Evolutionary conservation across 2,329 filamentous ascomycete genomes (phyloP).

Genomic region (Colletotrichum filicis): DNA sequence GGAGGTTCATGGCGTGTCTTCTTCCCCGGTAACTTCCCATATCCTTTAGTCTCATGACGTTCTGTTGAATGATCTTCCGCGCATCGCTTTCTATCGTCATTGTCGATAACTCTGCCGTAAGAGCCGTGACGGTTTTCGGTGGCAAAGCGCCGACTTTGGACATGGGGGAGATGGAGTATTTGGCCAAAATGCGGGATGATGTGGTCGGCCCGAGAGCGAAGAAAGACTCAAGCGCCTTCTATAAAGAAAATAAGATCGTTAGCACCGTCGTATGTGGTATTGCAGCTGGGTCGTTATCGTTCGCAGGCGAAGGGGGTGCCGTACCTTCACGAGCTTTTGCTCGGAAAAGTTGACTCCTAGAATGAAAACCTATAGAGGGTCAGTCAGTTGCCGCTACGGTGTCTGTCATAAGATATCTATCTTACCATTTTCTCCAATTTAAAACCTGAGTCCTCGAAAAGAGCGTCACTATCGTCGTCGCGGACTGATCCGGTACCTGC

Average conservation of each 20-base stretch:
- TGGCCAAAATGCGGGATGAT: slow-evolving; percentile 83
- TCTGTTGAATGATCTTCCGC: slow-evolving; percentile 79
- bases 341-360: slow-evolving; percentile 89
- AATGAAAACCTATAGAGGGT: slow-evolving; percentile 76
- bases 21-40: slow-evolving; percentile 91
- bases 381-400: not conserved
- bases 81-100: slow-evolving; percentile 97
- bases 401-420: no score
- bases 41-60: slow-evolving; percentile 87
- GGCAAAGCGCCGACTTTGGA: slow-evolving; percentile 81
- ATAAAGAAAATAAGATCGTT: slow-evolving; percentile 12
- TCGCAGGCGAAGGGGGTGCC: slow-evolving; percentile 32
- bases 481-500: not conserved
- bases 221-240: slow-evolving; percentile 84
- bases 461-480: not conserved
- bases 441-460: not conserved
- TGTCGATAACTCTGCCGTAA: slow-evolving; percentile 86
- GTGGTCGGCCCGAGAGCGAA: slow-evolving; percentile 82
- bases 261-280: slow-evolving; percentile 10
- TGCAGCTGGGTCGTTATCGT: not conserved
- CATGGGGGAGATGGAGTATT: slow-evolving; percentile 86
- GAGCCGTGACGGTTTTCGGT: slow-evolving; percentile 80
- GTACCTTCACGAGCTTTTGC: slow-evolving; percentile 83
- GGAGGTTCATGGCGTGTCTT: slow-evolving; percentile 91
- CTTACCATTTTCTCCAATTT: slow-evolving; percentile 23